phyloP scores from a whole-genome alignment of 2,329 filamentous ascomycete genomes.

The Colletotrichum limetticola region DNA sequence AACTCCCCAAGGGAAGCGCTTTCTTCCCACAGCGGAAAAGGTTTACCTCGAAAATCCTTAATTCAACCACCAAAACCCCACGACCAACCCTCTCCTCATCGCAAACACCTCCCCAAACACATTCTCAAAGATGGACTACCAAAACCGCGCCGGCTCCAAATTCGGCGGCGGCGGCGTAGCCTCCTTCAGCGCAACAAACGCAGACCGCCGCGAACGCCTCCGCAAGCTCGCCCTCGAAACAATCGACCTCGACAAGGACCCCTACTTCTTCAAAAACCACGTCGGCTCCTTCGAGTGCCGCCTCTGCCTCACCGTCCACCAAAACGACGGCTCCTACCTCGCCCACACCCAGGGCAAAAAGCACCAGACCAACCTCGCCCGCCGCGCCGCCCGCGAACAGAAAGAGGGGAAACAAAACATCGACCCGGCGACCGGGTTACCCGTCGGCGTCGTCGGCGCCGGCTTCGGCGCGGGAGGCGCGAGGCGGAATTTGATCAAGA shows the following conservation, averaged over 20 bases:
- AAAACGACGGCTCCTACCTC: slow-evolving; percentile 98
- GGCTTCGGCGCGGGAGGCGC: slow-evolving; percentile 64
- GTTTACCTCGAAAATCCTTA: accelerated
- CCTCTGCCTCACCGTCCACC: slow-evolving; percentile 95
- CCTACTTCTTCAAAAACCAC: slow-evolving; percentile 99
- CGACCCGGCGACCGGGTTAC: slow-evolving; percentile 75
- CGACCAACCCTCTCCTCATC: not conserved
- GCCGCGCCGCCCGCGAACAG: slow-evolving; percentile 94
- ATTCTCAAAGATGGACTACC: slow-evolving; percentile 68
- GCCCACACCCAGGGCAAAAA: slow-evolving; percentile 98
- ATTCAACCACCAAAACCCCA: not conserved
- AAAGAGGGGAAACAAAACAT: slow-evolving; percentile 82
- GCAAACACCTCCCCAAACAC: not conserved
- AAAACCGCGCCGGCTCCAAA: slow-evolving; percentile 97
- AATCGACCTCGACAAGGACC: slow-evolving; percentile 99
- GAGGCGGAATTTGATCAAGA: slow-evolving; percentile 90
- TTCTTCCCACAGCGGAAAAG: not conserved
- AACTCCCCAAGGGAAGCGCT: not conserved
- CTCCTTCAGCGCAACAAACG: slow-evolving; percentile 92
- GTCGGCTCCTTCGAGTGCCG: slow-evolving; percentile 98
- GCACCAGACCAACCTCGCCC: slow-evolving; percentile 97
- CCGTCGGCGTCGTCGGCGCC: slow-evolving; percentile 81
- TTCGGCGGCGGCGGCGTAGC: slow-evolving; percentile 98
- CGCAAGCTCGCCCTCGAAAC: slow-evolving; percentile 98
- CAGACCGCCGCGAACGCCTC: slow-evolving; percentile 95